Conservation (phyloP, 1,284 basidiomycete genomes). For the Irpex rosettiformis region DNA sequence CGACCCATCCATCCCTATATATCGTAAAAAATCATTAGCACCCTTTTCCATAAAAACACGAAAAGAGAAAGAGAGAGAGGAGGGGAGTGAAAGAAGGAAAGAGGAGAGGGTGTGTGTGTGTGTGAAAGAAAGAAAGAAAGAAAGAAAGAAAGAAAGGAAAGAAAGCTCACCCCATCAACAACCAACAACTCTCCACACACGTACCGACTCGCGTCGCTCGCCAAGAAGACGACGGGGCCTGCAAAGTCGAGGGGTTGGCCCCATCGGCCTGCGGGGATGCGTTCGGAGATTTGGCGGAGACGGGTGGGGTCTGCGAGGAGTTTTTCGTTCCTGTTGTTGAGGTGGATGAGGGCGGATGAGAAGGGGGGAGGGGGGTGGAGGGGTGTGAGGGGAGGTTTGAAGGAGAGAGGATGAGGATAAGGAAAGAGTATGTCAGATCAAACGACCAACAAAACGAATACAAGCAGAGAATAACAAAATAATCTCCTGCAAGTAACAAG, state of each 20-base stretch:
- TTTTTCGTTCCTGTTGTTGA: slow-evolving; percentile 66
- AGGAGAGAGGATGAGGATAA: slow-evolving; percentile 6
- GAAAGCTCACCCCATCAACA: slow-evolving; percentile 63
- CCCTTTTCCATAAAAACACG: too few relatives aligned
- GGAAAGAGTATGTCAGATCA: slow-evolving; percentile 9
- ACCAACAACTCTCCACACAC: slow-evolving; percentile 85
- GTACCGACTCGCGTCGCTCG: slow-evolving; percentile 84
- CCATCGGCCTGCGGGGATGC: slow-evolving; percentile 92
- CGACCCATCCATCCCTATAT: slow-evolving; percentile 67
- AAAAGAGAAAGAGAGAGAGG: background rate
- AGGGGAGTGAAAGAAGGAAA: background rate
- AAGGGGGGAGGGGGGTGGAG: slow-evolving; percentile 2
- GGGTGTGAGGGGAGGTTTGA: slow-evolving; percentile 9
- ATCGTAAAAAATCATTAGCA: background rate
- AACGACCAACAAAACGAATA: too few relatives aligned
- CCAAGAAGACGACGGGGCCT: slow-evolving; percentile 88
- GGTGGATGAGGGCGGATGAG: background rate
- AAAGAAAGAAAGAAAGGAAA: background rate
- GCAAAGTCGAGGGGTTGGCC: slow-evolving; percentile 87
- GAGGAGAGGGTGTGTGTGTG: slow-evolving; percentile 1
- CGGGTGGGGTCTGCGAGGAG: slow-evolving; percentile 73
- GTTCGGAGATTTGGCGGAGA: slow-evolving; percentile 85
- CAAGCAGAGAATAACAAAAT: too few relatives aligned
- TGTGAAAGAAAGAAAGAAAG: background rate
- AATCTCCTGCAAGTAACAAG: too few relatives aligned